These are phyloP conservation scores for Nannochloropsis oceanica DNA, from an alignment of 108 stramenopile species.

Conservation along the genomic window DNA sequence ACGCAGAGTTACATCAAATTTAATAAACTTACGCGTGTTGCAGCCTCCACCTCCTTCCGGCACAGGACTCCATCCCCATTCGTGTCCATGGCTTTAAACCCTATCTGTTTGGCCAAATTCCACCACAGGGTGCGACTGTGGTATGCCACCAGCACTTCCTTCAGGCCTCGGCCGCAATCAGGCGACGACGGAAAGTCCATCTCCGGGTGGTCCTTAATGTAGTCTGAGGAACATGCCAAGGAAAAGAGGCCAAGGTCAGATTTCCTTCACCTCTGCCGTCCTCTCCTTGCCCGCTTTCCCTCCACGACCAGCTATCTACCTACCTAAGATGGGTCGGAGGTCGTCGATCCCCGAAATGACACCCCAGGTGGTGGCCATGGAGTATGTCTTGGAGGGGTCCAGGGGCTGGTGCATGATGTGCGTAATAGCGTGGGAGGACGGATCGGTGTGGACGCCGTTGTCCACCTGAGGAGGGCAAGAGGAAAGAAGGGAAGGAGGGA, in stretches of 20 bases:
- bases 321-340: neutral
- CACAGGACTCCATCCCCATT: neutral
- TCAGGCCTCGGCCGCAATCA: neutral
- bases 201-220: neutral
- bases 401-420: neutral
- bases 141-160: neutral
- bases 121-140: neutral
- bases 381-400: neutral
- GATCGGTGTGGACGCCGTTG: neutral
- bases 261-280: too few relatives aligned
- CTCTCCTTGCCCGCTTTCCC: too few relatives aligned
- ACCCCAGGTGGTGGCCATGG: neutral
- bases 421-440: neutral
- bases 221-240: neutral
- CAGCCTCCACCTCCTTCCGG: neutral
- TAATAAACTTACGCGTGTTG: neutral
- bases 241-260: too few relatives aligned
- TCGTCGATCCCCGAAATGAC: neutral
- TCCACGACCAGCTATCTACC: neutral
- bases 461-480: neutral
- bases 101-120: neutral
- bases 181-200: neutral
- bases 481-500: neutral
- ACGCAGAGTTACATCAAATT: too few relatives aligned
- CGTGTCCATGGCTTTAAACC: neutral